phyloP scores from a whole-genome alignment of 2,329 filamentous ascomycete species.

The Talaromyces albobiverticillius region DNA sequence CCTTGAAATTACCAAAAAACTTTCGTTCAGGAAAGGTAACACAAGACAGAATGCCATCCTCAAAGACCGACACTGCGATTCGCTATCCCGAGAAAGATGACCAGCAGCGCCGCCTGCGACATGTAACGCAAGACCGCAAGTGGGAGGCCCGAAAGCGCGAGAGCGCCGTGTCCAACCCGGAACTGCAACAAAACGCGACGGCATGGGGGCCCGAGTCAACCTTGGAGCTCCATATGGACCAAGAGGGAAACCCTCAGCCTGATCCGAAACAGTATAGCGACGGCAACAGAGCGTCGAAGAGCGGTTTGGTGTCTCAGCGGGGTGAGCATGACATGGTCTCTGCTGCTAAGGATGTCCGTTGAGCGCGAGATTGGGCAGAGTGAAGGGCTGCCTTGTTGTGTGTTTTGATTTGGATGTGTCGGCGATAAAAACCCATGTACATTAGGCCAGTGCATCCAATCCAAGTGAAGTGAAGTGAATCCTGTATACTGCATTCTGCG shows the following conservation, averaged over 20 bases:
- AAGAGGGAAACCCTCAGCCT: conserved; percentile 31
- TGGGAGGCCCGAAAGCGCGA: conserved; percentile 17
- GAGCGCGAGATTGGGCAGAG: background rate
- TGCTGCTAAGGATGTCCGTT: conserved; percentile 26
- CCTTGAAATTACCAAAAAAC: background rate
- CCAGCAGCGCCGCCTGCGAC: conserved; percentile 22
- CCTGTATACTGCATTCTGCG: background rate
- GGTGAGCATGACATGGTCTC: conserved; percentile 29
- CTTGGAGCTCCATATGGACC: conserved; percentile 29
- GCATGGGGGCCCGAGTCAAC: conserved; percentile 28
- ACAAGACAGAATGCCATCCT: conserved; percentile 25
- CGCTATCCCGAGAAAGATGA: conserved; percentile 22
- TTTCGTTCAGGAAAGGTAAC: background rate
- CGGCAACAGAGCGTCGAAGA: conserved; percentile 20
- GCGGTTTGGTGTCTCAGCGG: conserved; percentile 10
- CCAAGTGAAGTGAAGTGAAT: too few species aligned
- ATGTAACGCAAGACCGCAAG: conserved; percentile 25
- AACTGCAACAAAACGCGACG: conserved; percentile 13
- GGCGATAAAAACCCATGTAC: background rate
- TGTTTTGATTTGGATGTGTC: background rate
- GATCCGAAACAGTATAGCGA: conserved; percentile 24
- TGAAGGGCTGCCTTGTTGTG: background rate
- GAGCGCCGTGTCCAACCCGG: conserved; percentile 11
- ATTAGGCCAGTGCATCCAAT: background rate
- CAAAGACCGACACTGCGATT: conserved; percentile 25